Conservation (phyloP, 2,329 filamentous ascomycete genomes). For the Talaromyces albobiverticillius region DNA sequence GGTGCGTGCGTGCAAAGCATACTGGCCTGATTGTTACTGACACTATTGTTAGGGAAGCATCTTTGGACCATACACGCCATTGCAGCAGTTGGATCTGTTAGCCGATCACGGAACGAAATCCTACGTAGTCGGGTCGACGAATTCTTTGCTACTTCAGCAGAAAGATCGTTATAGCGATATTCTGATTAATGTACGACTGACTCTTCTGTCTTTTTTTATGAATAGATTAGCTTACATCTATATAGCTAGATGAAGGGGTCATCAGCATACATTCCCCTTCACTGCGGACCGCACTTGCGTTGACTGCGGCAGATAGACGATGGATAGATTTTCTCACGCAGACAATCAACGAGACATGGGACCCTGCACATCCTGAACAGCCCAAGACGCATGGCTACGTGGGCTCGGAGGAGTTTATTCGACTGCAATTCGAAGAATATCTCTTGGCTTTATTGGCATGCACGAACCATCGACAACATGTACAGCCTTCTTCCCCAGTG, state of each 20-base stretch:
- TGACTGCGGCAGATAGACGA: conserved; percentile 82
- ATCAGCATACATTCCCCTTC: conserved; percentile 81
- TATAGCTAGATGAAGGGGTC: conserved; percentile 74
- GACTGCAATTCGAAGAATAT: conserved; percentile 96
- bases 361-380: conserved; percentile 79
- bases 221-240: not conserved
- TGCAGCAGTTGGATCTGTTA: conserved; percentile 91
- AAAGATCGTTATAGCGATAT: conserved; percentile 95
- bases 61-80: conserved; percentile 92
- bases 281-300: conserved; percentile 68
- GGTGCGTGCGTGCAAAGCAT: conserved; percentile 41
- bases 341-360: conserved; percentile 94
- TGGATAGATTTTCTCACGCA: conserved; percentile 98
- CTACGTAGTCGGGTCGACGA: conserved; percentile 95
- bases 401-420: conserved; percentile 95
- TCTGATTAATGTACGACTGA: conserved; percentile 67
- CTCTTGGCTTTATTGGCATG: conserved; percentile 82
- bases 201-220: not conserved
- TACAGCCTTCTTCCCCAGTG: conserved; percentile 58
- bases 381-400: conserved; percentile 95
- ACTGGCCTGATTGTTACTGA: conserved; percentile 62
- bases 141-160: conserved; percentile 88
- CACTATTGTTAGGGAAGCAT: conserved; percentile 70
- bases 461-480: conserved; percentile 86
- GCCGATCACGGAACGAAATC: conserved; percentile 94